phyloP scores from a whole-genome alignment of 805 yeast genomes.

The Starmerella davenportii region DNA sequence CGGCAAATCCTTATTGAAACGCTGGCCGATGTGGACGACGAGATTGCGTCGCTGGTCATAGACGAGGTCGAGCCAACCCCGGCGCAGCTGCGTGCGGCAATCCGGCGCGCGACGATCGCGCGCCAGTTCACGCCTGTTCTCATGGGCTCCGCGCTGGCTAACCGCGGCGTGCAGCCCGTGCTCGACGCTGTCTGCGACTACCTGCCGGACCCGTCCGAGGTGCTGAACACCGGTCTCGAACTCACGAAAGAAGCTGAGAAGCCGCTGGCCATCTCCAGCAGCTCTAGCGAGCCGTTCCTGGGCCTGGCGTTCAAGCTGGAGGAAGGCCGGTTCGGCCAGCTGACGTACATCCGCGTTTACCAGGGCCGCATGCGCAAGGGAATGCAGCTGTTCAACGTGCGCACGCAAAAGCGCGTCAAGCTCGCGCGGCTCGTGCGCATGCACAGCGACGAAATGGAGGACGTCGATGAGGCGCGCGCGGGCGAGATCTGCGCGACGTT shows the following conservation, averaged over 20 bases:
- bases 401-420: constrained; percentile 84
- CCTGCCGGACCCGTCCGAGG: constrained; percentile 88
- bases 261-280: constrained; percentile 57
- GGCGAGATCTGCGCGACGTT: constrained; percentile 99
- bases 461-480: constrained; percentile 82
- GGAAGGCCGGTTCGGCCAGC: constrained; percentile 95
- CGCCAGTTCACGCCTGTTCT: constrained; percentile 97
- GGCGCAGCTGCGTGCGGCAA: constrained; percentile 72
- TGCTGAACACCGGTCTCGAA: constrained; percentile 79
- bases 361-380: constrained; percentile 93
- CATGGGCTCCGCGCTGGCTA: constrained; percentile 97
- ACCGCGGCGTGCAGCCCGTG: constrained; percentile 88
- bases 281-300: constrained; percentile 62
- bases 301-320: constrained; percentile 98
- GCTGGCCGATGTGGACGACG: constrained; percentile 95
- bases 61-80: constrained; percentile 79
- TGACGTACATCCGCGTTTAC: constrained; percentile 89
- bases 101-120: constrained; percentile 87
- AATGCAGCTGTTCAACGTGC: constrained; percentile 66
- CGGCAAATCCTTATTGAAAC: constrained; percentile 75
- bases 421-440: constrained; percentile 87
- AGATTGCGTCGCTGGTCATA: constrained; percentile 78
- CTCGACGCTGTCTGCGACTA: constrained; percentile 90
- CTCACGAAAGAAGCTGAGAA: constrained; percentile 31
- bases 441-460: constrained; percentile 99